Percentiles rank a stretch among this genome's conserved stretches.
Conservation (phyloP, 2,329 filamentous ascomycete genomes). For the Fusarium sambucinum region DNA sequence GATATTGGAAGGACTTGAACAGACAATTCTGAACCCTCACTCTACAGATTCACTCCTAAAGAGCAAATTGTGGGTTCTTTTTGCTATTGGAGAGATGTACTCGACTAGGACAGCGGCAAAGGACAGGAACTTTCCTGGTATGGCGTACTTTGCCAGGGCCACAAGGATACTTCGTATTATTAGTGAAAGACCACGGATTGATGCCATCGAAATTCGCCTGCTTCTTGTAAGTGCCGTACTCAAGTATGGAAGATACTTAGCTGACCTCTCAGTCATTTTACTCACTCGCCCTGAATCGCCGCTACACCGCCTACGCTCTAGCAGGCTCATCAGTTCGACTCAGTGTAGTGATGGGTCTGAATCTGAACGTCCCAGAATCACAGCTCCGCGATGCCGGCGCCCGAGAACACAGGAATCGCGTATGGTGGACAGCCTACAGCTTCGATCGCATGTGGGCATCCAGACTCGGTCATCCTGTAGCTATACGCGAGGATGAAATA, state of each 20-base stretch:
- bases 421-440: slow-evolving; percentile 60
- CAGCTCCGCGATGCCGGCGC: slow-evolving; percentile 55
- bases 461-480: slow-evolving; percentile 61
- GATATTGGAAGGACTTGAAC: slow-evolving; percentile 54
- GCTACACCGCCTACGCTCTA: slow-evolving; percentile 58
- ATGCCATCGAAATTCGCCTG: slow-evolving; percentile 58
- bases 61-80: slow-evolving; percentile 59
- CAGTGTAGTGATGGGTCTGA: slow-evolving; percentile 59
- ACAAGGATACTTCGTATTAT: slow-evolving; percentile 55
- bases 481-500: slow-evolving; percentile 63
- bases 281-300: slow-evolving; percentile 58
- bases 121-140: slow-evolving; percentile 56
- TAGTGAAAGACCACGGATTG: slow-evolving; percentile 58
- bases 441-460: slow-evolving; percentile 63
- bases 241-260: accelerated
- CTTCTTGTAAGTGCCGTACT: slow-evolving; percentile 61
- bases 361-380: slow-evolving; percentile 55
- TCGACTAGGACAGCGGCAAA: slow-evolving; percentile 55
- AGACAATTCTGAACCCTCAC: slow-evolving; percentile 52
- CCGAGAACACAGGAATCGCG: slow-evolving; percentile 56
- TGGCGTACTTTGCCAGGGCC: slow-evolving; percentile 58
- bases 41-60: slow-evolving; percentile 51
- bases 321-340: slow-evolving; percentile 60
- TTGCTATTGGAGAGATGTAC: slow-evolving; percentile 61
- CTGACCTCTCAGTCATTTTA: slow-evolving; percentile 55